Evolutionary conservation across 805 yeast species (phyloP).

Genomic region (Candida saitoana): DNA sequence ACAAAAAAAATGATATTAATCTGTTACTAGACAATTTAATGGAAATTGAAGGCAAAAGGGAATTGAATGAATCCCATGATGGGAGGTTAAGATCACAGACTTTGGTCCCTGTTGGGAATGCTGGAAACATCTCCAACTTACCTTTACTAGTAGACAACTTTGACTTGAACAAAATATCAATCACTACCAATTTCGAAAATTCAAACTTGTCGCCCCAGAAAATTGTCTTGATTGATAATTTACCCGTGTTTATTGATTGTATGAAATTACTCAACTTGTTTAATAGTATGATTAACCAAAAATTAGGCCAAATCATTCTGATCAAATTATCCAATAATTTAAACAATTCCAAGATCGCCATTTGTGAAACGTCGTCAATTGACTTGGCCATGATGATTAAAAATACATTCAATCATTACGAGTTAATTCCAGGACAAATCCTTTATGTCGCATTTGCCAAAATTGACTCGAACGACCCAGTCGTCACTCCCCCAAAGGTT

Average conservation of each 20-base stretch:
- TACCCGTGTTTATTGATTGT: conserved; percentile 68
- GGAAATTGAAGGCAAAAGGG: conserved; percentile 6
- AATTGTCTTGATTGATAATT: conserved; percentile 71
- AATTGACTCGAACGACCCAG: conserved; percentile 24
- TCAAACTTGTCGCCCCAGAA: conserved; percentile 71
- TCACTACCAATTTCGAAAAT: conserved; percentile 72
- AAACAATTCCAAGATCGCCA: conserved; percentile 22
- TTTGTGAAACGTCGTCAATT: conserved; percentile 67
- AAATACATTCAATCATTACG: conserved; percentile 75
- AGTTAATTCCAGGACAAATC: conserved; percentile 72
- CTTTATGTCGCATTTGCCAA: conserved; percentile 84
- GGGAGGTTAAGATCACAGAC: neutral
- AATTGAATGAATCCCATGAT: neutral
- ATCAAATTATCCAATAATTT: conserved; percentile 16
- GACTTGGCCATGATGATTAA: conserved; percentile 79
- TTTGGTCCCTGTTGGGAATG: conserved; percentile 4
- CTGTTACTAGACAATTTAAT: conserved; percentile 29
- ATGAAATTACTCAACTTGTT: conserved; percentile 27
- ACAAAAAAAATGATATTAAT: conserved; percentile 9
- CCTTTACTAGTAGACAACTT: conserved; percentile 49
- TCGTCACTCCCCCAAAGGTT: neutral
- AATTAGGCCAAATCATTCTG: conserved; percentile 14
- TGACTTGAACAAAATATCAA: conserved; percentile 53
- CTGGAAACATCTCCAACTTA: too few species aligned
- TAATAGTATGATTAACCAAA: conserved; percentile 17